Percentiles rank a stretch among this genome's conserved stretches.
Conservation (phyloP, 2,329 filamentous ascomycete species). For the Ophiostoma fasciatum region DNA sequence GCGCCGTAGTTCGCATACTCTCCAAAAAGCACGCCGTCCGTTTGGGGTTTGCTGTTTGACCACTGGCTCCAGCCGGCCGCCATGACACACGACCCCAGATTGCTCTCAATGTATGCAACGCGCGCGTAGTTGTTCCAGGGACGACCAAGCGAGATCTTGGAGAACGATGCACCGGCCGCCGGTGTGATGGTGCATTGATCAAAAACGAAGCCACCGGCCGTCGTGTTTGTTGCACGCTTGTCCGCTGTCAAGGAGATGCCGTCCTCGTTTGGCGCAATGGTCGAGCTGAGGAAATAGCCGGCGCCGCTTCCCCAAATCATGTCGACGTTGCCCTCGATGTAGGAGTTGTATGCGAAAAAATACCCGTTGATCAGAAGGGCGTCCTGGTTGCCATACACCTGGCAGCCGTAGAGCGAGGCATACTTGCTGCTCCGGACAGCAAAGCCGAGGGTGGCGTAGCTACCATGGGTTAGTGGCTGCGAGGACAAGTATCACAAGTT, state of each 20-base stretch:
- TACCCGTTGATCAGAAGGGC: constrained; percentile 22
- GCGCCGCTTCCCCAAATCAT: constrained; percentile 22
- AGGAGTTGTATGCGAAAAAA: constrained; percentile 3
- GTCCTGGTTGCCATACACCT: constrained; percentile 33
- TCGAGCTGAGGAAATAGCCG: constrained; percentile 29
- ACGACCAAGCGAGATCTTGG: constrained; percentile 30
- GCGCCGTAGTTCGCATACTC: constrained; percentile 34
- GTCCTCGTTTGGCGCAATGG: constrained; percentile 20
- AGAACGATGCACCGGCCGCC: constrained; percentile 20
- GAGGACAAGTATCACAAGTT: too few species aligned
- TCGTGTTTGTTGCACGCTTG: constrained; percentile 19
- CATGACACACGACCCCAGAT: background rate
- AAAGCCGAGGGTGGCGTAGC: constrained; percentile 30
- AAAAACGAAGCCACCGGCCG: constrained; percentile 30
- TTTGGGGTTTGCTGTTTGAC: constrained; percentile 19
- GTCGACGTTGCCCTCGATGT: constrained; percentile 20
- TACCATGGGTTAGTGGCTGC: too few species aligned
- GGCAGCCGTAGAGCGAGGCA: constrained; percentile 29
- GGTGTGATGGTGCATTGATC: constrained; percentile 26
- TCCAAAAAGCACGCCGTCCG: constrained; percentile 16
- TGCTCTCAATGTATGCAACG: constrained; percentile 27
- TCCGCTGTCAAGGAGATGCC: constrained; percentile 4
- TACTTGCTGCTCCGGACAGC: constrained; percentile 24
- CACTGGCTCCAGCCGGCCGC: constrained; percentile 35
- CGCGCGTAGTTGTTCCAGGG: constrained; percentile 32